Conservation (phyloP, 768 basidiomycete species). For the Trametopsis cervina region DNA sequence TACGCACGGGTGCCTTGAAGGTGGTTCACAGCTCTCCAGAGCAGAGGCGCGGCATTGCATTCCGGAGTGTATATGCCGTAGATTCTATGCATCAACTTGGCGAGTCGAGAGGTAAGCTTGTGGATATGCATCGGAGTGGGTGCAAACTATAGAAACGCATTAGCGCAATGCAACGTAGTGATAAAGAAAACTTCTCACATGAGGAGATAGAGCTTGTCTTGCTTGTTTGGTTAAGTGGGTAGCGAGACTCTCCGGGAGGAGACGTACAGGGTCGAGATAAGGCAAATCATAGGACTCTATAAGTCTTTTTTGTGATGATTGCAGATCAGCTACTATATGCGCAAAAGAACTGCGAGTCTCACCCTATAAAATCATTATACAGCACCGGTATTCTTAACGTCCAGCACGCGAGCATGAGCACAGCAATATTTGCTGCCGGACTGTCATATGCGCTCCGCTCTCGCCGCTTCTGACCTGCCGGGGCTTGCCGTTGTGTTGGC, state of each 20-base stretch:
- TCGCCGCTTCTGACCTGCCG: neutral
- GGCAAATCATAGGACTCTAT: conserved; percentile 74
- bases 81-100: conserved; percentile 40
- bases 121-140: conserved; percentile 57
- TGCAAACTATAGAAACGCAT: conserved; percentile 42
- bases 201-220: conserved; percentile 59
- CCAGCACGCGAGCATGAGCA: conserved; percentile 76
- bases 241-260: conserved; percentile 55
- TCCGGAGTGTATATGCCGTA: conserved; percentile 68
- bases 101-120: conserved; percentile 52
- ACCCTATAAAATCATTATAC: conserved; percentile 72
- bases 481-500: conserved; percentile 2
- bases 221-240: conserved; percentile 69
- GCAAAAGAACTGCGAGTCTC: no score
- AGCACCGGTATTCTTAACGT: conserved; percentile 69
- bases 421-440: conserved; percentile 49
- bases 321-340: no score
- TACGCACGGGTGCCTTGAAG: conserved; percentile 73
- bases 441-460: conserved; percentile 26
- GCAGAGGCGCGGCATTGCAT: conserved; percentile 63
- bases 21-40: conserved; percentile 68
- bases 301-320: no score
- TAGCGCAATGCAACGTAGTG: neutral
- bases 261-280: conserved; percentile 65
- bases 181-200: conserved; percentile 36